These are phyloP conservation scores for Exophiala sp. DNA, from an alignment of 2,329 filamentous ascomycete genomes.

Conservation along the genomic window DNA sequence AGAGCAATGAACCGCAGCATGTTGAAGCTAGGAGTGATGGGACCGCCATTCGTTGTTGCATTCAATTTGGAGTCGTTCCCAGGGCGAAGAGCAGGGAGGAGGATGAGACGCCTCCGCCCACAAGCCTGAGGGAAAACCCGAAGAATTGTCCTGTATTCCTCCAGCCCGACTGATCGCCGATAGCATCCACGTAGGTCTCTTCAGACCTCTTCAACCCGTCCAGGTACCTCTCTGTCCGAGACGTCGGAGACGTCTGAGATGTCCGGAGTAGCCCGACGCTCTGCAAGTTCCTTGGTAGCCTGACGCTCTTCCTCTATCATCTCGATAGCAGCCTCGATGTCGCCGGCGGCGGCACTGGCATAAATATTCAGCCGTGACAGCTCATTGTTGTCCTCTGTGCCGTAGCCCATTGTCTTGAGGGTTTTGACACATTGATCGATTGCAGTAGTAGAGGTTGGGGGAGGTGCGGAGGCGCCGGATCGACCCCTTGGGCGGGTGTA, in stretches of 20 bases:
- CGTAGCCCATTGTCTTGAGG: conserved; percentile 40
- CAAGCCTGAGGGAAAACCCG: too few relatives aligned
- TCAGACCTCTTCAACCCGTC: neutral
- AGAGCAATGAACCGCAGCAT: too few relatives aligned
- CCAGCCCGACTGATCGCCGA: too few relatives aligned
- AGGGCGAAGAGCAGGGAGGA: too few relatives aligned
- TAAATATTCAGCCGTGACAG: conserved; percentile 39
- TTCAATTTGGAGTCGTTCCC: too few relatives aligned
- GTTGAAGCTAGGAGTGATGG: too few relatives aligned
- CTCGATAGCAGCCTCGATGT: conserved; percentile 43
- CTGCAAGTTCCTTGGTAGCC: conserved; percentile 20
- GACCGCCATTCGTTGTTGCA: too few relatives aligned
- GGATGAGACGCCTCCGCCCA: too few relatives aligned
- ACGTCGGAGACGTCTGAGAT: too few relatives aligned
- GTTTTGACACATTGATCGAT: conserved; percentile 36
- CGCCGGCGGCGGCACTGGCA: conserved; percentile 41
- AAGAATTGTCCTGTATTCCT: too few relatives aligned
- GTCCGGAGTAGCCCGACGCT: neutral
- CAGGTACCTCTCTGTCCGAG: neutral
- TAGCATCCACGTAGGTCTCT: too few relatives aligned
- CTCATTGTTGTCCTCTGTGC: conserved; percentile 34
- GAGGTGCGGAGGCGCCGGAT: conserved; percentile 1
- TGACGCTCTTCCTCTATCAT: conserved; percentile 47
- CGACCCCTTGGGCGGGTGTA: conserved; percentile 5
- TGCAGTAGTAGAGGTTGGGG: conserved; percentile 6